Base-by-base conservation (phyloP, 805 yeast species). In the Cyberlindnera subsufficiens region DNA sequence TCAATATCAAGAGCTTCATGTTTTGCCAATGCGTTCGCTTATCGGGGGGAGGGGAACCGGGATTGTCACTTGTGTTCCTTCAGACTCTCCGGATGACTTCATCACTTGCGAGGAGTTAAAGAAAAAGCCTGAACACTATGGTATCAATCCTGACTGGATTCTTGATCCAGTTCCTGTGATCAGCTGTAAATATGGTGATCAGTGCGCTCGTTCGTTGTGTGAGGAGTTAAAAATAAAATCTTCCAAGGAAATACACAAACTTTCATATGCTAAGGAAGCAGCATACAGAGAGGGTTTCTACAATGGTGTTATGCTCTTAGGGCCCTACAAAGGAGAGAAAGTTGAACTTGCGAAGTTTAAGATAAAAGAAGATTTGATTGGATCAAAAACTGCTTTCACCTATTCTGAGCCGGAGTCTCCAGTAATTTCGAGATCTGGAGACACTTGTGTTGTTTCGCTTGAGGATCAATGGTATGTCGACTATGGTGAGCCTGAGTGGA, bases 391-490 rank as follows among this genome's bases (percentile, higher is more conserved):
- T 35, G 96, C 96, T 3, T 87, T 91, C 57, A 82, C 80, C 39
- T 91, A 91, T 74, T 82, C 82, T 56, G 99, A 91, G 72, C 98
- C 99, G 33, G 99, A 91, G 68, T 78, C 82, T 34, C 69, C 71
- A 35, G 96, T 91, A 37, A 76, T 87, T 38, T 90, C 97, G 14
- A 84, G 99, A 69, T 86, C 96, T 34, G 96, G 96, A 54, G 99
- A 91, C 63, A 89, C 82, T 46, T 91, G 98, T 75, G 81, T 90
- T 56, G 98, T 91, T 33, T 88, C 97, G 4, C 77, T 93, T 39
- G 97, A 93, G 68, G 98, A 91, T 67, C 99, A 91, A 73, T 91
- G 98, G 98, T 91, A 78, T 66, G 75, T 87, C 58, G 96, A 91
- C 63, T 91, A 91, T 59, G 98, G 99, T 31, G 40, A 42, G 36